Base-by-base conservation (phyloP, 2,329 filamentous ascomycete genomes). In the Arthrobotrys sinensis region DNA sequence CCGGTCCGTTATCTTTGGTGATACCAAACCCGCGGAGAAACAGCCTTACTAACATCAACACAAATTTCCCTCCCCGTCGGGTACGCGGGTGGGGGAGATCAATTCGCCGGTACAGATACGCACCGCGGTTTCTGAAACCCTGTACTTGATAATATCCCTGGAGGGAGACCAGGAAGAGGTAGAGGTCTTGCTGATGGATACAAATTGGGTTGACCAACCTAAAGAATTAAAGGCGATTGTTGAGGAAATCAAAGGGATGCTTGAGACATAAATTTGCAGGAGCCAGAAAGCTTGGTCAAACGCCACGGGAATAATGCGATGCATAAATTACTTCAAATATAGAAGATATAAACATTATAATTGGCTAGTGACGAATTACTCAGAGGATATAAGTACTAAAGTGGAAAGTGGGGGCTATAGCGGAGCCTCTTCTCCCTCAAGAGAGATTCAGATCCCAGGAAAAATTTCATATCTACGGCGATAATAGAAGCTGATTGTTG, bases 141-240 rank as follows among this genome's bases (percentile, higher is more conserved):
- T 79, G 43, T 79, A 75, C 48, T 46, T 79, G 63, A 75, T 75
- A 24, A 21, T 79, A 63, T 79, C 76, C 32, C 46, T 73, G n/a
- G 76, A 79, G 19, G 76, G 69, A 8, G 70, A 66, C 24, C 65
- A 70, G 24, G 76, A 79, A 43, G 76, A 79, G 12, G 69, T 34
- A 11, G 76, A 79, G 16, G 40, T 70, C 12, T 65, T 79, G 32
- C 68, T 79, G 19, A 53, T 57, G 16, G 76, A 79, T 3, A 70
- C 76, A 16, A 75, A 73, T 46, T 79, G 76, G 76, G 16, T 21
- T 14, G 70, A 70, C 60, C 69, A 64, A 40, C 63, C 76, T 5
- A 75, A 70, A 36, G 63, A 75, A 36, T 38, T 79, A n/a, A 72
- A 72, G 50, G 36, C 45, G 7, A 48, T 65, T 12, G 76, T 79